Evolutionary conservation across 257 asterid species (phyloP).

Genomic region (Striga asiatica): DNA sequence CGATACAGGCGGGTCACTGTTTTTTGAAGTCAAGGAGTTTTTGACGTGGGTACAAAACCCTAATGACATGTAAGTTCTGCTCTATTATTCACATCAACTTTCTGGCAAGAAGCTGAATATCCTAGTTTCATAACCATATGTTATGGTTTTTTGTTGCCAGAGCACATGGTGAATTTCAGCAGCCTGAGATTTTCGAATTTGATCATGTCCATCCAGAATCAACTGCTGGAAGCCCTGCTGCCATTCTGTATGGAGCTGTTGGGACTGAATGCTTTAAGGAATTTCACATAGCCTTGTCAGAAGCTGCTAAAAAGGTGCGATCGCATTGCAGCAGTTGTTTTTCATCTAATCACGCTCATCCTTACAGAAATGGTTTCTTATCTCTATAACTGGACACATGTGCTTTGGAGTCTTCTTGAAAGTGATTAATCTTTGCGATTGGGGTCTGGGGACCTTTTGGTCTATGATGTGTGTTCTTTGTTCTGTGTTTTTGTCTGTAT

Average conservation of each 20-base stretch:
- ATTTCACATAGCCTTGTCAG: slow-evolving; percentile 59
- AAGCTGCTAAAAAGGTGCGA: slow-evolving; percentile 66
- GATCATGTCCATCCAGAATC: slow-evolving; percentile 92
- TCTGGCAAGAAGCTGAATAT: slow-evolving; percentile 12
- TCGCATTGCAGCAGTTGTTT: slow-evolving; percentile 1
- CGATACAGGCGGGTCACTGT: slow-evolving; percentile 74
- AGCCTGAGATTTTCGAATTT: slow-evolving; percentile 86
- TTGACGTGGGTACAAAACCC: slow-evolving; percentile 58
- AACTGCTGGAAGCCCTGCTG: slow-evolving; percentile 51
- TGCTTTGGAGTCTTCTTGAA: background rate
- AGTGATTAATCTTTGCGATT: background rate
- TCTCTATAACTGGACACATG: background rate
- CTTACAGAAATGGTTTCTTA: slow-evolving; percentile 2
- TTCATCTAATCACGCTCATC: slow-evolving; percentile 9
- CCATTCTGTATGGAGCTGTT: slow-evolving; percentile 83
- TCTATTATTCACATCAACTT: slow-evolving; percentile 10
- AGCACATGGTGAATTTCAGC: slow-evolving; percentile 54
- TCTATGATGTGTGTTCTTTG: no score
- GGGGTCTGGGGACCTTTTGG: no score
- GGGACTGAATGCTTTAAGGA: slow-evolving; percentile 83
- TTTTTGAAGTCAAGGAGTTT: slow-evolving; percentile 59
- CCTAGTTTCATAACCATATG: background rate
- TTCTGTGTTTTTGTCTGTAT: no score
- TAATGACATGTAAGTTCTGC: slow-evolving; percentile 45
- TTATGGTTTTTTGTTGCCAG: slow-evolving; percentile 30